Evolutionary conservation across 1,139 yeast genomes (phyloP).

Genomic region (Lodderomyces theae): DNA sequence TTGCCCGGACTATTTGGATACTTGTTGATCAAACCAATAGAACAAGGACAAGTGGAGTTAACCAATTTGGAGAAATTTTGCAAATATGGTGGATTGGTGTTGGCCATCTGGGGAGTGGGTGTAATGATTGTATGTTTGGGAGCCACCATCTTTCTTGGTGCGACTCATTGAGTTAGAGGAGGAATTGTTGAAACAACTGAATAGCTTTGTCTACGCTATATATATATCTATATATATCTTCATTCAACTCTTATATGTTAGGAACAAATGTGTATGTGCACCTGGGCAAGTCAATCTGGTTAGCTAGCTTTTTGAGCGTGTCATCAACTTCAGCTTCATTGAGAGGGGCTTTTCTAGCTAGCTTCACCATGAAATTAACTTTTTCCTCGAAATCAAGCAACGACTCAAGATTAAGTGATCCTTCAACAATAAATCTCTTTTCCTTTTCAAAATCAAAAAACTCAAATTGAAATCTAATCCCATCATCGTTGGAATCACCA

Average conservation of each 20-base stretch:
- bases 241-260: not conserved
- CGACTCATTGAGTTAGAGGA: constrained; percentile 34
- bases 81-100: constrained; percentile 57
- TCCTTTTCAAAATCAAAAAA: constrained; percentile 13
- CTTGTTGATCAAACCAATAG: constrained; percentile 52
- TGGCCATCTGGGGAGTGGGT: constrained; percentile 70
- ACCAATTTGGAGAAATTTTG: constrained; percentile 41
- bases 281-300: not conserved
- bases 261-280: not conserved
- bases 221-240: too few relatives aligned
- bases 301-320: not conserved
- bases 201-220: too few relatives aligned
- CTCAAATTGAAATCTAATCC: constrained; percentile 13
- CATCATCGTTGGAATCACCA: constrained; percentile 8
- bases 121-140: constrained; percentile 79
- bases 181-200: too few relatives aligned
- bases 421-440: not conserved
- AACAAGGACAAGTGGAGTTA: constrained; percentile 21
- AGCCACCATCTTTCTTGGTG: constrained; percentile 68
- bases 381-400: not conserved
- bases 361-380: not conserved
- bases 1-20: constrained; percentile 90
- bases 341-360: not conserved
- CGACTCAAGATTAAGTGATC: not conserved
- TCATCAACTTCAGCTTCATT: not conserved